These are phyloP conservation scores for Styphnolobium japonicum DNA, from an alignment of 306 rosid genomes.

Conservation along the genomic window DNA sequence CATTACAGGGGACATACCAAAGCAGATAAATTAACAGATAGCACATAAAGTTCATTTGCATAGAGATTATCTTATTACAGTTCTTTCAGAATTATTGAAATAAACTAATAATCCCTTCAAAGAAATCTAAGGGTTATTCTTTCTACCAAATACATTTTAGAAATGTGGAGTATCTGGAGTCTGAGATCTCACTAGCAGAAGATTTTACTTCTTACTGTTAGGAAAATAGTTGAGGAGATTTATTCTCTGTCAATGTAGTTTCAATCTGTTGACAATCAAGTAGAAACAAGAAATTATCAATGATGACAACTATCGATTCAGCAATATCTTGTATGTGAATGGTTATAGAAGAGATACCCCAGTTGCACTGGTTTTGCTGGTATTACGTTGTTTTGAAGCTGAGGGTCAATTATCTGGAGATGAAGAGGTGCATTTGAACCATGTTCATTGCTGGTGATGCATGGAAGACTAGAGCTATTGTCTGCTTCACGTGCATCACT, in stretches of 20 bases:
- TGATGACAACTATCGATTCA: neutral
- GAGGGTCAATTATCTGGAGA: slow-evolving; percentile 44
- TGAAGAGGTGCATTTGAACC: slow-evolving; percentile 13
- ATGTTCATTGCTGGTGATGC: neutral
- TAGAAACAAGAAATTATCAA: neutral
- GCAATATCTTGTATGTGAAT: neutral
- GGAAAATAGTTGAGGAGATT: neutral
- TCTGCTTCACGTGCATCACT: slow-evolving; percentile 12
- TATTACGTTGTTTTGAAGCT: slow-evolving; percentile 25
- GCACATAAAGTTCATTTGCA: too few species aligned
- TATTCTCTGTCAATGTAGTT: neutral
- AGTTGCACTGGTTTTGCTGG: slow-evolving; percentile 26
- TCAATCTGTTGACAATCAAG: neutral
- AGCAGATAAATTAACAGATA: too few species aligned
- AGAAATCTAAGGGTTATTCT: too few species aligned
- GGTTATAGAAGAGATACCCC: slow-evolving; percentile 31
- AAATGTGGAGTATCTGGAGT: neutral
- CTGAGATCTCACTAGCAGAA: neutral
- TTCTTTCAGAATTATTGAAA: too few species aligned
- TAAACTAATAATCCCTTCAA: too few species aligned
- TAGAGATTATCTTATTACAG: too few species aligned
- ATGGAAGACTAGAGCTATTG: slow-evolving; percentile 21
- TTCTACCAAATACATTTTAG: neutral
- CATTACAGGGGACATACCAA: too few species aligned
- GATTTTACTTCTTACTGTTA: neutral